Conservation (phyloP, 306 rosid species). For the Cercis canadensis region DNA sequence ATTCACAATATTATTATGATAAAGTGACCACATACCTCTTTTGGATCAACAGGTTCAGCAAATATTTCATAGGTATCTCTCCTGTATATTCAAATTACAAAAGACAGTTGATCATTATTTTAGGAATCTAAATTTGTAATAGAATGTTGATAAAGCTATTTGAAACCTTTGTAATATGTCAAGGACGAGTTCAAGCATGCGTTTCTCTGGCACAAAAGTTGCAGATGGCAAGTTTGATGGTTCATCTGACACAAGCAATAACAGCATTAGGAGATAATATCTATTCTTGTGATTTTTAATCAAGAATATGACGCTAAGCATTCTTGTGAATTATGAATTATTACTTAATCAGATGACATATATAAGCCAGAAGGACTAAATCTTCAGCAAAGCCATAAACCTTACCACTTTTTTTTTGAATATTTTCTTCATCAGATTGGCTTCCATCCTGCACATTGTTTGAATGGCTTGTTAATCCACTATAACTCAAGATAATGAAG, state of each 20-base stretch:
- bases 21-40: slow-evolving; percentile 51
- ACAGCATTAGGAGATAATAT: slow-evolving; percentile 12
- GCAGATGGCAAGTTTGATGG: slow-evolving; percentile 41
- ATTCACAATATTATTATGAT: not conserved
- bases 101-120: not conserved
- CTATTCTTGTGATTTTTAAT: not conserved
- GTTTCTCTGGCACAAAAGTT: slow-evolving; percentile 54
- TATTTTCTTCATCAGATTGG: slow-evolving; percentile 33
- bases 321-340: not conserved
- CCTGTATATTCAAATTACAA: slow-evolving; percentile 38
- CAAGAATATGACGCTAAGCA: too few species aligned
- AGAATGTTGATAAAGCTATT: slow-evolving; percentile 3
- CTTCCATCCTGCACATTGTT: slow-evolving; percentile 44
- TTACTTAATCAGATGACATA: slow-evolving; percentile 4
- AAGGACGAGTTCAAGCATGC: slow-evolving; percentile 61
- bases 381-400: not conserved
- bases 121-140: not conserved
- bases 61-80: slow-evolving; percentile 70
- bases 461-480: slow-evolving; percentile 21
- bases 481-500: not conserved
- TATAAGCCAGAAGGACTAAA: not conserved
- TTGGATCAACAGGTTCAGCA: slow-evolving; percentile 74
- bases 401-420: slow-evolving; percentile 38
- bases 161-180: slow-evolving; percentile 69
- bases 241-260: slow-evolving; percentile 43